These are phyloP conservation scores for Ambrosia trifida DNA, from an alignment of 129 eudicot species.

Conservation along the genomic window DNA sequence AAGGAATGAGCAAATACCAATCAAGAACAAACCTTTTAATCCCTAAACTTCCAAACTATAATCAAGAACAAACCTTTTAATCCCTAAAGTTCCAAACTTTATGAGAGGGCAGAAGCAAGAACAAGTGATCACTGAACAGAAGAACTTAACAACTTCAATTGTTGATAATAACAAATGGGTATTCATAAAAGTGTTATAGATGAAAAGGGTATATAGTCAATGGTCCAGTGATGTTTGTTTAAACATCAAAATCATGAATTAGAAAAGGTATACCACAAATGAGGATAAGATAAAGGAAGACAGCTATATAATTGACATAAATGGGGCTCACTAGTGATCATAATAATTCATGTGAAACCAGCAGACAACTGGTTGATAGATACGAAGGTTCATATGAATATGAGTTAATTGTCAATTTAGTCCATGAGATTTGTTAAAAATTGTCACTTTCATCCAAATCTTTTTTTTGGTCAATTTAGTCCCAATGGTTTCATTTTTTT, in stretches of 20 bases:
- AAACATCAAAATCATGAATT: constrained; percentile 1
- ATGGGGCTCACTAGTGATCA: constrained; percentile 5
- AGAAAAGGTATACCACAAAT: neutral
- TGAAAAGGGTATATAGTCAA: constrained; percentile 22
- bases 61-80: neutral
- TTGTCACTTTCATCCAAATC: no score
- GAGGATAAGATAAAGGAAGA: constrained; percentile 33
- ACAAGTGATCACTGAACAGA: constrained; percentile 6
- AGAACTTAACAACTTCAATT: neutral
- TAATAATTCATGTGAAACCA: constrained; percentile 28
- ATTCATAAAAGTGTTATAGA: neutral
- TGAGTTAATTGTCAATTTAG: no score
- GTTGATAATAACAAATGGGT: constrained; percentile 5
- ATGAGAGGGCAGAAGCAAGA: constrained; percentile 16
- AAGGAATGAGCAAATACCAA: constrained; percentile 3
- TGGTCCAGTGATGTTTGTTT: neutral
- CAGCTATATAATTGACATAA: constrained; percentile 32
- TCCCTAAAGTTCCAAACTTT: neutral
- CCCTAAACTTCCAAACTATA: no score
- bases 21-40: neutral
- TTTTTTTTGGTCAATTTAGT: no score
- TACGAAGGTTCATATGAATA: constrained; percentile 16
- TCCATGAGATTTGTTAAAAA: no score
- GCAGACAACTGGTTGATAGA: constrained; percentile 30
- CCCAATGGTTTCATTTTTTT: no score